Conservation (phyloP, 2,329 filamentous ascomycete species). For the Cercospora sp. region DNA sequence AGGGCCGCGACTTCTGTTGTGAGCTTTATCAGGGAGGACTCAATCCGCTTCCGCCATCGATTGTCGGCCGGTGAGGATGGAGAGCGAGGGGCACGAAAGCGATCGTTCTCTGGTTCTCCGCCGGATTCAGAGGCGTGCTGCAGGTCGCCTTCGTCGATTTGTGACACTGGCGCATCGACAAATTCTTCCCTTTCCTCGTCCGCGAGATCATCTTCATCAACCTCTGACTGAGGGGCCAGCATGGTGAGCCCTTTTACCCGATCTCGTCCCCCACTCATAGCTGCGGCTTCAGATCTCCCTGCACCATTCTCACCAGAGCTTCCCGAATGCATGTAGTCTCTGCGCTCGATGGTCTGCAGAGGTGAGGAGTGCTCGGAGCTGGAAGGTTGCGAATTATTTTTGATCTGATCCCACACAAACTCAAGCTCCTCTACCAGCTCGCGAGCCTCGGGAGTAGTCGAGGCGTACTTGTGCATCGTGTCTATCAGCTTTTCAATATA, state of each 20-base stretch:
- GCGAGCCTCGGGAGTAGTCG: conserved; percentile 75
- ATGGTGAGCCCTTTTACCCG: conserved; percentile 50
- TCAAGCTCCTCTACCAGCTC: conserved; percentile 93
- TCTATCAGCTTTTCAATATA: conserved; percentile 94
- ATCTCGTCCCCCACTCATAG: conserved; percentile 23
- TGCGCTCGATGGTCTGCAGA: conserved; percentile 37
- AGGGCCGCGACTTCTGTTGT: conserved; percentile 90
- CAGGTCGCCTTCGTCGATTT: conserved; percentile 42
- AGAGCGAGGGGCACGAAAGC: conserved; percentile 19
- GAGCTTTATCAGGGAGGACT: conserved; percentile 81
- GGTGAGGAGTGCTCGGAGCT: conserved; percentile 36
- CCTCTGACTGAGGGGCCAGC: conserved; percentile 82
- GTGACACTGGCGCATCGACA: conserved; percentile 51
- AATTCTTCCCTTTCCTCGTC: conserved; percentile 49
- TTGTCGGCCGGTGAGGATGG: conserved; percentile 40
- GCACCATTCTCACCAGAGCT: conserved; percentile 30
- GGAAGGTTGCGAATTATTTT: conserved; percentile 58
- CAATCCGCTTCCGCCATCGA: conserved; percentile 79
- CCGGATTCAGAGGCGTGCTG: conserved; percentile 24
- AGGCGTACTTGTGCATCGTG: conserved; percentile 95
- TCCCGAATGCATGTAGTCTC: conserved; percentile 35
- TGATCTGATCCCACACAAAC: conserved; percentile 98
- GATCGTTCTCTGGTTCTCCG: conserved; percentile 13
- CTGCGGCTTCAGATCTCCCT: conserved; percentile 32
- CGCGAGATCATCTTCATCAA: conserved; percentile 40